phyloP scores from a whole-genome alignment of 768 basidiomycete genomes.

The Termitomyces sp. region DNA sequence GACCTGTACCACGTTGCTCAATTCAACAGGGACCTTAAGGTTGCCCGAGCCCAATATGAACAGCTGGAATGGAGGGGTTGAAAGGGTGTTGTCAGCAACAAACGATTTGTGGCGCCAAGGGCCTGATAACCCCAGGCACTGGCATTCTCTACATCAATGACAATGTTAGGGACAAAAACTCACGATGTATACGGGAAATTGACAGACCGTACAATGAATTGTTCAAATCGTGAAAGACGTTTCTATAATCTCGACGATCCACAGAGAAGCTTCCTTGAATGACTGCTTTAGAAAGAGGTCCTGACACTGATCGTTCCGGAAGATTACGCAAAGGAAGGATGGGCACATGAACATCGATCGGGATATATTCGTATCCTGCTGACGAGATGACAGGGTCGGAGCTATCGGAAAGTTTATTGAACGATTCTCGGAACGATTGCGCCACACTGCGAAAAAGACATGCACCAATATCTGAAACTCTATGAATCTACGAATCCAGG shows the following conservation, averaged over 20 bases:
- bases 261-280: conserved; percentile 37
- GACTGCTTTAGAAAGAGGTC: conserved; percentile 34
- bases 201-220: conserved; percentile 27
- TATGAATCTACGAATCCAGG: not conserved
- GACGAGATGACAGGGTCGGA: conserved; percentile 23
- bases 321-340: conserved; percentile 29
- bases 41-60: conserved; percentile 31
- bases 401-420: conserved; percentile 29
- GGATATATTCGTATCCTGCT: conserved; percentile 33
- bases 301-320: conserved; percentile 16
- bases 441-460: conserved; percentile 23
- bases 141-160: conserved; percentile 25
- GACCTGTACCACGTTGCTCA: conserved; percentile 35
- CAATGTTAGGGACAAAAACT: not conserved
- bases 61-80: conserved; percentile 30
- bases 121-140: conserved; percentile 34
- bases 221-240: conserved; percentile 32
- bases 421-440: conserved; percentile 25
- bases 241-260: conserved; percentile 32
- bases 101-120: conserved; percentile 21
- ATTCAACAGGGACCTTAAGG: conserved; percentile 31
- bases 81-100: conserved; percentile 20
- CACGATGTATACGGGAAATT: not conserved
- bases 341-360: conserved; percentile 33
- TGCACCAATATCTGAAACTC: not conserved